These are phyloP conservation scores for Cladosporium sp. DNA, from an alignment of 2,329 filamentous ascomycete genomes.

Conservation along the genomic window DNA sequence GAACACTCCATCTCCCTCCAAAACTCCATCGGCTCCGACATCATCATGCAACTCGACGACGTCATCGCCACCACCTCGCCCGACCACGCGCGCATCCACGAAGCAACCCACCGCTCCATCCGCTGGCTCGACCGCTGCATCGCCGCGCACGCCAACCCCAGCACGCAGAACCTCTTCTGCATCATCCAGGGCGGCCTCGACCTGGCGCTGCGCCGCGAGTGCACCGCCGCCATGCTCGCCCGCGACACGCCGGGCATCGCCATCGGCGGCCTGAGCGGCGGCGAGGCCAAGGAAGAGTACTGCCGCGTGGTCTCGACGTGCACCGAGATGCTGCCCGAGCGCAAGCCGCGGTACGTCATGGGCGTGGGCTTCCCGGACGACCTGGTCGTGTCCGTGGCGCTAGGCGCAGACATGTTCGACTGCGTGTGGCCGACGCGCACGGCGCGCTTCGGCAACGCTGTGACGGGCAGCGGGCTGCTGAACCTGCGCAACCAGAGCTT, in stretches of 20 bases:
- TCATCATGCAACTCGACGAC: constrained; percentile 99
- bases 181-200: constrained; percentile 97
- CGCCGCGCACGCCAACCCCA: constrained; percentile 78
- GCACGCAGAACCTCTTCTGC: constrained; percentile 90
- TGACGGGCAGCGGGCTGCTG: constrained; percentile 77
- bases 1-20: constrained; percentile 96
- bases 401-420: constrained; percentile 99
- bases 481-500: constrained; percentile 78
- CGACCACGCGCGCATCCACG: constrained; percentile 80
- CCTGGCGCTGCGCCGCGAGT: constrained; percentile 78
- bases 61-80: constrained; percentile 95
- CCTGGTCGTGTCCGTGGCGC: constrained; percentile 84
- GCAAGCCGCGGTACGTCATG: constrained; percentile 99
- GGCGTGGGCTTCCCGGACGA: constrained; percentile 97
- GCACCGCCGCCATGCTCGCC: constrained; percentile 82
- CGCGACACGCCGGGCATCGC: constrained; percentile 94
- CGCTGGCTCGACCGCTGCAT: constrained; percentile 97
- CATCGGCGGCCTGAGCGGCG: constrained; percentile 90
- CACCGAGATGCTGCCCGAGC: constrained; percentile 77
- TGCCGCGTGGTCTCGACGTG: constrained; percentile 83
- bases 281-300: constrained; percentile 90
- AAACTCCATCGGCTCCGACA: constrained; percentile 96
- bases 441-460: constrained; percentile 90
- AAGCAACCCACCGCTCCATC: constrained; percentile 92
- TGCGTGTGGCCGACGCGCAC: constrained; percentile 98